These are phyloP conservation scores for Talaromyces sp. DNA, from an alignment of 2,329 filamentous ascomycete species.

Conservation along the genomic window DNA sequence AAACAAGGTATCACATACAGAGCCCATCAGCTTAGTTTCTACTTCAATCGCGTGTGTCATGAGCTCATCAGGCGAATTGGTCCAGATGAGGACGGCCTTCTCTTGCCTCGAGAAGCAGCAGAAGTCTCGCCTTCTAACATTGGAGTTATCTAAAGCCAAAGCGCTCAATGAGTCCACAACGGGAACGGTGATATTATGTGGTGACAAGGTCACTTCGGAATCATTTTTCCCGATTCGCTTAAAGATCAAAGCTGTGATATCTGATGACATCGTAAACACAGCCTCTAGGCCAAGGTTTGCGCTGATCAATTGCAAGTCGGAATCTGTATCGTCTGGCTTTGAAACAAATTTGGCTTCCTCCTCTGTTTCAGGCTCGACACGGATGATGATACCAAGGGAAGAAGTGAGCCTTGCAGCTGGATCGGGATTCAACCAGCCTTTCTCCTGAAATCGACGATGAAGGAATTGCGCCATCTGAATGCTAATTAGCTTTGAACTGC, in stretches of 20 bases:
- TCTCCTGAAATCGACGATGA: constrained; percentile 14
- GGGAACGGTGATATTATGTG: constrained; percentile 15
- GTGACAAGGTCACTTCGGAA: constrained; percentile 15
- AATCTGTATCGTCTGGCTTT: constrained; percentile 10
- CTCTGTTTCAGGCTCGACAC: constrained; percentile 1
- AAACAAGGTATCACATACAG: background rate
- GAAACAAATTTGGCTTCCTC: constrained; percentile 12
- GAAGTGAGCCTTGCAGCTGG: constrained; percentile 14
- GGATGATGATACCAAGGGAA: constrained; percentile 8
- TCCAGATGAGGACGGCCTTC: constrained; percentile 16
- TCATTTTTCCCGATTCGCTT: constrained; percentile 15
- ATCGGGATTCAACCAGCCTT: constrained; percentile 15
- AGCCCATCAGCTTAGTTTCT: constrained; percentile 17
- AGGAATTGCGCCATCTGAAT: constrained; percentile 16
- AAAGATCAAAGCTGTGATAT: constrained; percentile 16
- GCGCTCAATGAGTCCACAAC: constrained; percentile 15
- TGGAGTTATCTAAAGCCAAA: constrained; percentile 4
- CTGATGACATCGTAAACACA: constrained; percentile 16
- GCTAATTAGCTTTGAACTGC: background rate
- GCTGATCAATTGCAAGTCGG: constrained; percentile 11
- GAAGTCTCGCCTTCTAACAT: constrained; percentile 16
- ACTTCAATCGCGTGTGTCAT: constrained; percentile 14
- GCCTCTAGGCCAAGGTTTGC: constrained; percentile 7
- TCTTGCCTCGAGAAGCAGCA: constrained; percentile 16
- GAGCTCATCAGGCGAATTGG: constrained; percentile 13